A percentile compares a stretch with the other conserved stretches of the same genome.
These are phyloP conservation scores for Penicillium sp. DNA, from an alignment of 2,329 filamentous ascomycete species.

Conservation along the genomic window DNA sequence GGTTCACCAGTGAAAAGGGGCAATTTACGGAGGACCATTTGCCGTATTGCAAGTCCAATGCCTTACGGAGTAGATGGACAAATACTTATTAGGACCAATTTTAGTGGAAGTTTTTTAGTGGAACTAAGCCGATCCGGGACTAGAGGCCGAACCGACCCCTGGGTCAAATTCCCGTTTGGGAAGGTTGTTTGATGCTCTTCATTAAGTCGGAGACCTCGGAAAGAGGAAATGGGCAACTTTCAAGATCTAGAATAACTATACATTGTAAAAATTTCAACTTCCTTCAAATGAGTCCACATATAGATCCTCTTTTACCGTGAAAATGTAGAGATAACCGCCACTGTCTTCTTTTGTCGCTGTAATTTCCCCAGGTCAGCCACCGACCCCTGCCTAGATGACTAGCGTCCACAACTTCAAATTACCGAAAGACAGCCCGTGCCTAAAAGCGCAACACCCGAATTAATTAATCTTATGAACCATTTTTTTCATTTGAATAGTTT, in stretches of 20 bases:
- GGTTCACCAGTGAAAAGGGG: not conserved
- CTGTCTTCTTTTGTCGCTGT: not conserved
- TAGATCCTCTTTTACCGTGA: no score
- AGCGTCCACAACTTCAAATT: not conserved
- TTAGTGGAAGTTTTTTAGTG: not conserved
- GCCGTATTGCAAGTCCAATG: not conserved
- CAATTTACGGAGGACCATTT: not conserved
- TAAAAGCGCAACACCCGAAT: not conserved
- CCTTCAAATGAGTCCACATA: no score
- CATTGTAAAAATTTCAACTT: no score
- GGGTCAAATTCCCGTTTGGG: conserved; percentile 1
- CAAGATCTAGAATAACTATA: not conserved
- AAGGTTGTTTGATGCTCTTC: conserved; percentile 7
- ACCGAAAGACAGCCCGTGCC: not conserved
- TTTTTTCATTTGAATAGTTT: not conserved
- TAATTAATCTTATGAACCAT: conserved; percentile 5
- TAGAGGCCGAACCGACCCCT: conserved; percentile 7
- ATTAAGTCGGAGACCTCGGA: not conserved
- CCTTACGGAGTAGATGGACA: not conserved
- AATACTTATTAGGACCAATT: not conserved
- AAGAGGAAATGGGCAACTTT: not conserved
- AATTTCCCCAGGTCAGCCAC: conserved; percentile 6
- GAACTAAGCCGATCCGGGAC: conserved; percentile 1
- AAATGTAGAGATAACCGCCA: not conserved
- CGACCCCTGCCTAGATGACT: not conserved